Conservation (phyloP, 1,139 yeast genomes). For the Magnusiomyces fungicola region DNA sequence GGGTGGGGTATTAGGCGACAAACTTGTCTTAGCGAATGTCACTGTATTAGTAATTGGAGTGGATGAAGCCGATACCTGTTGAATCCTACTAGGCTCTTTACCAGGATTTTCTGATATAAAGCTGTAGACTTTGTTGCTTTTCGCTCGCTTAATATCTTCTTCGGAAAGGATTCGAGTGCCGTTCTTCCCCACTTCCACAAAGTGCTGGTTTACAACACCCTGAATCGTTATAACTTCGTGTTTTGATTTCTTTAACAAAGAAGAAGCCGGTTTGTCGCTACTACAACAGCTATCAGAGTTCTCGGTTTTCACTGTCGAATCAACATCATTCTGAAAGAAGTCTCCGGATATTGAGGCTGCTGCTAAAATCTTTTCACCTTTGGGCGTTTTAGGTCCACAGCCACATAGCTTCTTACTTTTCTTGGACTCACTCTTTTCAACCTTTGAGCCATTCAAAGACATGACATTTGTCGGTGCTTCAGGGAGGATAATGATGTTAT, state of each 20-base stretch:
- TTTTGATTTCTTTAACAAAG: not conserved
- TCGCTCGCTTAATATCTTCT: not conserved
- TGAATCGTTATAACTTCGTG: conserved; percentile 3
- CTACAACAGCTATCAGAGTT: too few species aligned
- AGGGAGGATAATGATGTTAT: not conserved
- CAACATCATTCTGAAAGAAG: too few species aligned
- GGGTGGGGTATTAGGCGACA: too few species aligned
- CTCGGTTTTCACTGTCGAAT: too few species aligned
- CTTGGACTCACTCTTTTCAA: not conserved
- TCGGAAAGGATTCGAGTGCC: conserved; percentile 2
- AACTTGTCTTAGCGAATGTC: too few species aligned
- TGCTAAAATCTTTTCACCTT: too few species aligned
- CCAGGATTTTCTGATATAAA: conserved; percentile 6
- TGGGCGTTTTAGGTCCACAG: conserved; percentile 10
- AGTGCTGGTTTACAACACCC: conserved; percentile 2
- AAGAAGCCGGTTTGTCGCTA: too few species aligned
- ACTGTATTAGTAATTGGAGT: too few species aligned
- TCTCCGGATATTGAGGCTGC: too few species aligned
- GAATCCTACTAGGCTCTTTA: too few species aligned
- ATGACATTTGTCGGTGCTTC: conserved; percentile 1
- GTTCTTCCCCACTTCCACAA: conserved; percentile 2
- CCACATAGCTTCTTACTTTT: not conserved
- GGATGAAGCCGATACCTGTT: too few species aligned
- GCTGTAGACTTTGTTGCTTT: not conserved
- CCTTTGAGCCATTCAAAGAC: not conserved